Conservation (phyloP, 257 asterid species). For the Plantago elongata region DNA sequence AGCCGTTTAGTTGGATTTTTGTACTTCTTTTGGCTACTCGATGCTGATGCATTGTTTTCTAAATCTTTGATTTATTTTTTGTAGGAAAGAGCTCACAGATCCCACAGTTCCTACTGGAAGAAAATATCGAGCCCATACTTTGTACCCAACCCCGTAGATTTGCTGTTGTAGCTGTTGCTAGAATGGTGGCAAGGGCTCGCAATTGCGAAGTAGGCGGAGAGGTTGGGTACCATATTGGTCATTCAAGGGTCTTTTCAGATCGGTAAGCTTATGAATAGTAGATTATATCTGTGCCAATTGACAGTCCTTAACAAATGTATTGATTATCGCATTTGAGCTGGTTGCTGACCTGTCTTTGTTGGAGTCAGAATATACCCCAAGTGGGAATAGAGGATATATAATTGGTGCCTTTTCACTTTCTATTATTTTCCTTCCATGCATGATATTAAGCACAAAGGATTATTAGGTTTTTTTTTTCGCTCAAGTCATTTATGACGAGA, state of each 20-base stretch:
- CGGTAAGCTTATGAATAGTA: slow-evolving; percentile 43
- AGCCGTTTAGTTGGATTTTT: neutral
- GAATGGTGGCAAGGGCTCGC: slow-evolving; percentile 86
- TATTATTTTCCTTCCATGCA: neutral
- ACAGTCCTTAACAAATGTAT: neutral
- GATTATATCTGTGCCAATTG: neutral
- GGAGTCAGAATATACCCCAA: neutral
- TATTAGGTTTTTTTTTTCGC: neutral
- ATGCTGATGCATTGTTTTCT: slow-evolving; percentile 13
- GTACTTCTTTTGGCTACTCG: slow-evolving; percentile 7
- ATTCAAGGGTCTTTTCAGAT: slow-evolving; percentile 69
- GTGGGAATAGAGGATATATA: no score
- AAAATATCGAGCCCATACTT: slow-evolving; percentile 71
- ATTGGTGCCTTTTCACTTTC: neutral
- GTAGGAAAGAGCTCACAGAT: slow-evolving; percentile 95
- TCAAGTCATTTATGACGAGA: neutral
- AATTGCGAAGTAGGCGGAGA: slow-evolving; percentile 90
- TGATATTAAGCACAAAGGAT: neutral
- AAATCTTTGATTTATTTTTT: slow-evolving; percentile 20
- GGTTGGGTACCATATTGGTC: slow-evolving; percentile 96
- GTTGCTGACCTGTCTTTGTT: neutral
- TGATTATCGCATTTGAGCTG: neutral
- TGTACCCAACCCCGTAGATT: slow-evolving; percentile 98
- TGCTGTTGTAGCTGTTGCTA: slow-evolving; percentile 97
- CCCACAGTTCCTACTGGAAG: slow-evolving; percentile 85